Conservation (phyloP, 192 early-diverging fungal species). For the Lobosporangium transversale region DNA sequence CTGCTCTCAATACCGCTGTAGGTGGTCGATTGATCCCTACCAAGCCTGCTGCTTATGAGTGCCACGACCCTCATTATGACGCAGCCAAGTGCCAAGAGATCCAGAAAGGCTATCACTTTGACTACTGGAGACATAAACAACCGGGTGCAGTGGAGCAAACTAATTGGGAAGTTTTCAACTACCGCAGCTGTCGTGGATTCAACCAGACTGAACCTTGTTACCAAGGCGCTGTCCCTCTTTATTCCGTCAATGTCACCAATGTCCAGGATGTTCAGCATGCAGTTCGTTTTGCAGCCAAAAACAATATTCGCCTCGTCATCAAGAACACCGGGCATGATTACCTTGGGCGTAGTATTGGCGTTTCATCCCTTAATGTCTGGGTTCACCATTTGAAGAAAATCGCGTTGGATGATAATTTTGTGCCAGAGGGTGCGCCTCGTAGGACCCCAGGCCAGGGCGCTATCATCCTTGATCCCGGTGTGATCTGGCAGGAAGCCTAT, state of each 20-base stretch:
- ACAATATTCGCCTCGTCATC: conserved; percentile 61
- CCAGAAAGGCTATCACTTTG: conserved; percentile 33
- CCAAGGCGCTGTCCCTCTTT: conserved; percentile 45
- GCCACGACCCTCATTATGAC: conserved; percentile 42
- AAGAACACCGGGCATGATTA: conserved; percentile 68
- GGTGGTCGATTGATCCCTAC: conserved; percentile 29
- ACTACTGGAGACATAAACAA: conserved; percentile 19
- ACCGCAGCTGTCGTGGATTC: conserved; percentile 14
- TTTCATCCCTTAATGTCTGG: conserved; percentile 60
- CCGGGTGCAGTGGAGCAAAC: conserved; percentile 25
- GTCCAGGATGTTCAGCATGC: conserved; percentile 39
- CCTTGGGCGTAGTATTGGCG: conserved; percentile 55
- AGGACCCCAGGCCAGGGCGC: not conserved
- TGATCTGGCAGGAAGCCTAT: conserved; percentile 47
- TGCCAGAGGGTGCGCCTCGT: conserved; percentile 23
- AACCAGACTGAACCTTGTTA: conserved; percentile 39
- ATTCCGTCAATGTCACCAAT: conserved; percentile 37
- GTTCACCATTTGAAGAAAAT: conserved; percentile 54
- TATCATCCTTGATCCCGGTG: conserved; percentile 57
- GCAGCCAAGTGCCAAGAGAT: conserved; percentile 44
- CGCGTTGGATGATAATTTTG: conserved; percentile 31
- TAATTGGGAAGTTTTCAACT: conserved; percentile 20
- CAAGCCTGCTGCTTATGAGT: conserved; percentile 32
- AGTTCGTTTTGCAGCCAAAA: conserved; percentile 44
- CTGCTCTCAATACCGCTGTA: conserved; percentile 18